A percentile compares a stretch with the other conserved stretches of the same genome.
phyloP scores from a whole-genome alignment of 352 stramenopile genomes.

The Pythium plurisporium region DNA sequence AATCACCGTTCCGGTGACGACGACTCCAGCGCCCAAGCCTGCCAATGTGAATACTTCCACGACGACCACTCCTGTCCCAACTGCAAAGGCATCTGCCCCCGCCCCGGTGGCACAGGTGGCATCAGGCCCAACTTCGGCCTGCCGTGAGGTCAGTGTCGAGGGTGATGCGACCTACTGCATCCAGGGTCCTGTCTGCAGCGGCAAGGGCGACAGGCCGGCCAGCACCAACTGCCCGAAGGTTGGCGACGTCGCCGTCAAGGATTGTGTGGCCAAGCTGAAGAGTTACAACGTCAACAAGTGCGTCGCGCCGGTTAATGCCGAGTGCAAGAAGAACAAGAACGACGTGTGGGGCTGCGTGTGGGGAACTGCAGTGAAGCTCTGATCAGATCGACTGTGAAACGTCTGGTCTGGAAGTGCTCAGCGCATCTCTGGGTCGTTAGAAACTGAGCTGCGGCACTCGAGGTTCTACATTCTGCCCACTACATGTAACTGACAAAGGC shows the following conservation, averaged over 20 bases:
- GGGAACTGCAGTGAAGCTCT: too few relatives aligned
- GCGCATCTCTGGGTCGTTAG: too few relatives aligned
- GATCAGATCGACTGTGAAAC: too few relatives aligned
- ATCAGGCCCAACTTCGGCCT: slow-evolving; percentile 2
- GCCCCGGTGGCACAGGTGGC: background rate
- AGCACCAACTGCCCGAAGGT: slow-evolving; percentile 16
- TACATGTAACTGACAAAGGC: too few relatives aligned
- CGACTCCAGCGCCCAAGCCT: too few relatives aligned
- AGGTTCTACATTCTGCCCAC: too few relatives aligned
- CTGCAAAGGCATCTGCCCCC: background rate
- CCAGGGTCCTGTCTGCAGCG: slow-evolving; percentile 21
- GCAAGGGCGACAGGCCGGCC: background rate
- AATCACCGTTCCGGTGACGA: too few relatives aligned
- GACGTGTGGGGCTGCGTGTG: slow-evolving; percentile 10
- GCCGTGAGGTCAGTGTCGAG: slow-evolving; percentile 25
- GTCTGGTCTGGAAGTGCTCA: too few relatives aligned
- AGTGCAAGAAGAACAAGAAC: slow-evolving; percentile 9
- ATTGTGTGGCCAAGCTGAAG: slow-evolving; percentile 16
- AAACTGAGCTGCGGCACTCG: too few relatives aligned
- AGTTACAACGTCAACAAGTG: slow-evolving; percentile 18
- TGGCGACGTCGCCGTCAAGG: slow-evolving; percentile 9
- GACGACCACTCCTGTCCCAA: background rate
- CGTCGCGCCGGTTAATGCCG: slow-evolving; percentile 6
- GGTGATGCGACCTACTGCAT: slow-evolving; percentile 32
- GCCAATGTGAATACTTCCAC: too few relatives aligned